Conservation (phyloP, 768 basidiomycete species). For the Xerocomellus intermedius region DNA sequence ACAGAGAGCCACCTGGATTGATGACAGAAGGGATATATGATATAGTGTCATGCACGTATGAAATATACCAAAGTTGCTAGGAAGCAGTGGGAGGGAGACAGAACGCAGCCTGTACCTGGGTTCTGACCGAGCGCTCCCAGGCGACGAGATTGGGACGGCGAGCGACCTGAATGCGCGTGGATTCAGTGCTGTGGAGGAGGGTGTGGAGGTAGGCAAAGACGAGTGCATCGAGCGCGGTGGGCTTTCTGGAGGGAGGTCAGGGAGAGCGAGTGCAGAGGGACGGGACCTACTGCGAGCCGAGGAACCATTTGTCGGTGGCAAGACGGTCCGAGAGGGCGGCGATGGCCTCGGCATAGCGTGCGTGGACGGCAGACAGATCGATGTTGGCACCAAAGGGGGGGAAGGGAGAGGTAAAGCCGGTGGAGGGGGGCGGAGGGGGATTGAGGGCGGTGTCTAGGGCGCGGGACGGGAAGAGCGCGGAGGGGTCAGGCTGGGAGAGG, state of each 20-base stretch:
- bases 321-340: constrained; percentile 71
- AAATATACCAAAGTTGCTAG: constrained; percentile 17
- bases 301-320: constrained; percentile 77
- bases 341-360: constrained; percentile 70
- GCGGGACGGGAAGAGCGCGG: constrained; percentile 45
- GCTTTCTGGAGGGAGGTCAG: constrained; percentile 45
- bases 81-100: not conserved
- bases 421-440: constrained; percentile 68
- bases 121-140: constrained; percentile 73
- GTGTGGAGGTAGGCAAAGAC: constrained; percentile 79
- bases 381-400: constrained; percentile 61
- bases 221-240: constrained; percentile 80
- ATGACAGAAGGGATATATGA: not conserved
- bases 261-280: not conserved
- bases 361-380: constrained; percentile 46
- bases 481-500: constrained; percentile 46
- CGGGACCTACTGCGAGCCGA: constrained; percentile 62
- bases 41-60: constrained; percentile 10
- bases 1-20: constrained; percentile 8
- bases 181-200: constrained; percentile 46
- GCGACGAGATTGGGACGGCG: constrained; percentile 74
- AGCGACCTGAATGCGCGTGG: constrained; percentile 60
- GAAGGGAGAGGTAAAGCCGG: constrained; percentile 63
- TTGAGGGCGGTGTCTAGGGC: constrained; percentile 50
- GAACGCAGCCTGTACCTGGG: constrained; percentile 56